Evolutionary conservation across 164 flowering plant species (phyloP).

Genomic region (Protea cynaroides): DNA sequence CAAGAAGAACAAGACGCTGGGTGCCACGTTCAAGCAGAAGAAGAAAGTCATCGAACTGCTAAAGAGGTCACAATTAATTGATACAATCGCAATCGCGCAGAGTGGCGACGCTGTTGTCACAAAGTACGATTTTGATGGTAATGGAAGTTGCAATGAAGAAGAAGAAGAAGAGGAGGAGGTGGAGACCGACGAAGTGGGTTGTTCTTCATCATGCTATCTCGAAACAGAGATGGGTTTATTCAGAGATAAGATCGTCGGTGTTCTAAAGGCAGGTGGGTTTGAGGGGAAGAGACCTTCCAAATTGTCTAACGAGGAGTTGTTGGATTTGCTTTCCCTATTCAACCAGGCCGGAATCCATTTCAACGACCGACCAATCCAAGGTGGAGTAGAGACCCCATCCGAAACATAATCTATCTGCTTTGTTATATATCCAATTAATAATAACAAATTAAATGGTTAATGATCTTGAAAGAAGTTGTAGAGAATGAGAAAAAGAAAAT

Average conservation of each 20-base stretch:
- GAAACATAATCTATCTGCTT: too few species aligned
- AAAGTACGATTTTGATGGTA: neutral
- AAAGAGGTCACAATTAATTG: conserved; percentile 19
- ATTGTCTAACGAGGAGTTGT: conserved; percentile 55
- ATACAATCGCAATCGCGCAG: neutral
- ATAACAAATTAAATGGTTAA: too few species aligned
- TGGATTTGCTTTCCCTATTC: conserved; percentile 41
- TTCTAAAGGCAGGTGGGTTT: conserved; percentile 51
- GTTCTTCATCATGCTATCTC: conserved; percentile 7
- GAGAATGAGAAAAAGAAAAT: too few species aligned
- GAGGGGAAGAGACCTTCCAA: conserved; percentile 81
- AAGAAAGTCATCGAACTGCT: conserved; percentile 66
- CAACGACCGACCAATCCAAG: conserved; percentile 26
- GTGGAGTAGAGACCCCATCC: conserved; percentile 7
- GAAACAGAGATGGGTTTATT: conserved; percentile 31
- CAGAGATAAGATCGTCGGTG: conserved; percentile 48
- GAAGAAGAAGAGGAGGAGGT: conserved; percentile 20
- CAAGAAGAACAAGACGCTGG: conserved; percentile 87
- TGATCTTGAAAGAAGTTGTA: too few species aligned
- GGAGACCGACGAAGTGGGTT: conserved; percentile 17
- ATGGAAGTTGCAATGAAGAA: conserved; percentile 6
- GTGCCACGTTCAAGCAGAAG: conserved; percentile 88
- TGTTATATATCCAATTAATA: too few species aligned
- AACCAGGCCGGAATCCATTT: conserved; percentile 68
- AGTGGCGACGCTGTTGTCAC: conserved; percentile 6